A percentile compares a stretch with the other conserved stretches of the same genome.
These are phyloP conservation scores for Thalassiosira delicatula DNA, from an alignment of 352 stramenopile species.

Conservation along the genomic window DNA sequence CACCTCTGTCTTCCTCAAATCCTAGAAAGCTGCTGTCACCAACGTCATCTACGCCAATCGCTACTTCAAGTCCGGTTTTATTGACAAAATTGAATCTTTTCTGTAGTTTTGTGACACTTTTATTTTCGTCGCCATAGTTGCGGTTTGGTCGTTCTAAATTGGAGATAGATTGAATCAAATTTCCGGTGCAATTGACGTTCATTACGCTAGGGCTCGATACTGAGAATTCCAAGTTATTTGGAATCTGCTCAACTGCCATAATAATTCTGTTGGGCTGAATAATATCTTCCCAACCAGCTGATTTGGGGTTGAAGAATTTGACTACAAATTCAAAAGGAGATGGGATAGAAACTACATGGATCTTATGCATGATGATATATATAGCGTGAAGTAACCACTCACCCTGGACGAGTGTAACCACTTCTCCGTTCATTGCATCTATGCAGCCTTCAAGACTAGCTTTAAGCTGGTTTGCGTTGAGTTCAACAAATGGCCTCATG, in stretches of 20 bases:
- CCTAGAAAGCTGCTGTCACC: background rate
- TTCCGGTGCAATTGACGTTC: slow-evolving; percentile 64
- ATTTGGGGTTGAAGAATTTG: slow-evolving; percentile 73
- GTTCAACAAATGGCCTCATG: slow-evolving; percentile 73
- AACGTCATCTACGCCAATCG: slow-evolving; percentile 10
- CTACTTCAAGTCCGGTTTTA: slow-evolving; percentile 45
- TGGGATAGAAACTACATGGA: no score
- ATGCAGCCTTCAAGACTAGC: slow-evolving; percentile 68
- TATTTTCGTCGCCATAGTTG: background rate
- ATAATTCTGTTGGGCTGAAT: slow-evolving; percentile 66
- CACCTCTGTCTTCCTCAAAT: background rate
- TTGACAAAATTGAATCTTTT: slow-evolving; percentile 49
- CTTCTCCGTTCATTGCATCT: slow-evolving; percentile 73
- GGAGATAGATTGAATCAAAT: slow-evolving; percentile 62
- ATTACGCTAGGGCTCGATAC: slow-evolving; percentile 49
- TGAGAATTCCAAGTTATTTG: slow-evolving; percentile 68
- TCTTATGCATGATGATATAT: no score
- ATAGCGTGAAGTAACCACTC: no score
- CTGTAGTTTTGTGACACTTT: slow-evolving; percentile 4
- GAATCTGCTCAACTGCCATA: slow-evolving; percentile 75
- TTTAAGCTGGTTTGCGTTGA: slow-evolving; percentile 73
- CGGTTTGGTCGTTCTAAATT: slow-evolving; percentile 15
- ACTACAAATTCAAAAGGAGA: no score
- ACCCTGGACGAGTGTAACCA: slow-evolving; percentile 46
- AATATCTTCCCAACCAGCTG: slow-evolving; percentile 73